These are phyloP conservation scores for Penicillium brasilianum DNA, from an alignment of 2,329 filamentous ascomycete genomes.

Conservation along the genomic window DNA sequence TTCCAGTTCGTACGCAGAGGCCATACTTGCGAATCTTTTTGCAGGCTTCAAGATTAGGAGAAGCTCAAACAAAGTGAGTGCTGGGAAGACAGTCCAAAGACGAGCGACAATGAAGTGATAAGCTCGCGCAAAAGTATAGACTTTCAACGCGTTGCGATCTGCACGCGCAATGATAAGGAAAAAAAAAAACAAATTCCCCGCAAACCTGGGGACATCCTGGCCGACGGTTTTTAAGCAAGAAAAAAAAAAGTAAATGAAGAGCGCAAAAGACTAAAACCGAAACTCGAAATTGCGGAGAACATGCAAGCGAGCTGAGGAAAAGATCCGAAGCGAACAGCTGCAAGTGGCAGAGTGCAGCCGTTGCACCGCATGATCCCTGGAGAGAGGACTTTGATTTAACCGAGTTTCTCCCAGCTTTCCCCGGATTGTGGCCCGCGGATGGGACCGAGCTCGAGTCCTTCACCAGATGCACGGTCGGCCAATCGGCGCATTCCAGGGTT, in stretches of 20 bases:
- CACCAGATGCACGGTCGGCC: neutral
- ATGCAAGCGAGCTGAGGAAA: conserved; percentile 13
- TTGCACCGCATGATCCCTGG: conserved; percentile 12
- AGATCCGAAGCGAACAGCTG: conserved; percentile 14
- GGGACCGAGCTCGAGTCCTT: conserved; percentile 7
- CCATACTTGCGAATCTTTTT: neutral
- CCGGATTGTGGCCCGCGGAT: conserved; percentile 14
- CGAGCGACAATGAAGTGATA: neutral
- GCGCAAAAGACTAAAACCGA: neutral
- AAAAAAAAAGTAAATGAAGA: neutral
- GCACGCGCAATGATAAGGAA: neutral
- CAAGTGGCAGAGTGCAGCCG: conserved; percentile 2
- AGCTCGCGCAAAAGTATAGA: neutral
- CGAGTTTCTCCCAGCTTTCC: conserved; percentile 8
- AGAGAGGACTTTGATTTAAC: neutral
- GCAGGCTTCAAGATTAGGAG: neutral
- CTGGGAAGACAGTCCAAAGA: neutral
- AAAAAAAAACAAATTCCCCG: conserved; percentile 12
- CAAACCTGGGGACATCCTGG: conserved; percentile 19
- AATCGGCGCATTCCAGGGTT: conserved; percentile 16
- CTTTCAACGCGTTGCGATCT: conserved; percentile 2
- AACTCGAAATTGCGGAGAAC: conserved; percentile 20
- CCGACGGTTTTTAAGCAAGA: neutral
- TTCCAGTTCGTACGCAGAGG: conserved; percentile 3
- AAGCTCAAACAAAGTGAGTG: neutral